Conservation (phyloP, 257 asterid genomes). For the Forsythia suspensa region DNA sequence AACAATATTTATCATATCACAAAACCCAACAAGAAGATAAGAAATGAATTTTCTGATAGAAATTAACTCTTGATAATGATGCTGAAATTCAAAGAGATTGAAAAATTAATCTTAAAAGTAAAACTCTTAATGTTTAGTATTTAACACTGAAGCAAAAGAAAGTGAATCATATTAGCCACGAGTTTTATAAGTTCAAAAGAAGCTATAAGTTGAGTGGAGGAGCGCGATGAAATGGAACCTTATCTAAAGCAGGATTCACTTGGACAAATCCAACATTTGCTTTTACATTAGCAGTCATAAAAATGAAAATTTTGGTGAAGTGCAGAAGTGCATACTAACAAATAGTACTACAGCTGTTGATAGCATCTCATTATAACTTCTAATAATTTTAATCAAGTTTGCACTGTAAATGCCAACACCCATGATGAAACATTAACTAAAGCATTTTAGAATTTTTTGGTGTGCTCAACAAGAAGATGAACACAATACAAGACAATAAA, state of each 20-base stretch:
- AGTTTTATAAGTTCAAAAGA: conserved; percentile 13
- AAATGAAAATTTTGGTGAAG: too few species aligned
- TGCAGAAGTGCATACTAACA: too few species aligned
- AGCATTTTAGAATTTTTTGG: background rate
- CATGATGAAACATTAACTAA: background rate
- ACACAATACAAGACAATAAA: background rate
- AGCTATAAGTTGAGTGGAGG: conserved; percentile 6
- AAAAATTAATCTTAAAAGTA: conserved; percentile 7
- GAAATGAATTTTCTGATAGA: conserved; percentile 10
- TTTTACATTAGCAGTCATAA: too few species aligned
- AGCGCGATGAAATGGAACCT: conserved; percentile 10
- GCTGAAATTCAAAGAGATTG: conserved; percentile 3
- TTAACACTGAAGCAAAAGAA: conserved; percentile 9
- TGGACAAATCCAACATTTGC: background rate
- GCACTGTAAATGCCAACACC: background rate
- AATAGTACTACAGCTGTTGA: too few species aligned
- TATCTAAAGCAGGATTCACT: background rate
- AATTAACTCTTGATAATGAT: conserved; percentile 10
- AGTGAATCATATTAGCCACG: conserved; percentile 8
- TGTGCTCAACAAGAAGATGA: background rate
- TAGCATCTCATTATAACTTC: background rate
- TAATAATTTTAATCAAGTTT: too few species aligned
- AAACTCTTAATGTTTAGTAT: background rate
- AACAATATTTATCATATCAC: conserved; percentile 12
- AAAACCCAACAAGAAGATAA: conserved; percentile 3